phyloP scores from a whole-genome alignment of 2,329 filamentous ascomycete genomes.

The Westerdykella aurantiaca region DNA sequence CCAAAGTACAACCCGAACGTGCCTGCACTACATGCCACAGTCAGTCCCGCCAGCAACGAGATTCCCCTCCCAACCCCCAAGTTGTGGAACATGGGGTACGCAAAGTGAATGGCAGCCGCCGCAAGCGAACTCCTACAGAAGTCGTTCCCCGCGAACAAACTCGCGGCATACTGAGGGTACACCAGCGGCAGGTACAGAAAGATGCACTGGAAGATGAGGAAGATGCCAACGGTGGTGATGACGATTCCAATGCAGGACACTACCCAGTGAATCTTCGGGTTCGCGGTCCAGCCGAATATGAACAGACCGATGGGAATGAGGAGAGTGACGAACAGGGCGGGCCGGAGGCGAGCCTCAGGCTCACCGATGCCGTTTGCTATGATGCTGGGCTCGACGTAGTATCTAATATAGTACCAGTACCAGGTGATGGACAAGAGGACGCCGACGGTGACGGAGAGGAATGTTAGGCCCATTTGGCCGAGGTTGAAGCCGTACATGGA shows the following conservation, averaged over 20 bases:
- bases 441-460: conserved; percentile 73
- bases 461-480: conserved; percentile 72
- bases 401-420: conserved; percentile 71
- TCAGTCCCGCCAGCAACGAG: conserved; percentile 48
- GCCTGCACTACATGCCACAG: conserved; percentile 39
- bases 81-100: conserved; percentile 54
- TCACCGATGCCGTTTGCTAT: conserved; percentile 61
- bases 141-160: conserved; percentile 59
- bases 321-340: conserved; percentile 53
- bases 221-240: conserved; percentile 44
- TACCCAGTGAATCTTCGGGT: conserved; percentile 54
- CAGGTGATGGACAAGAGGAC: conserved; percentile 64
- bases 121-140: conserved; percentile 53
- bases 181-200: conserved; percentile 61
- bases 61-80: conserved; percentile 55
- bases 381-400: conserved; percentile 57
- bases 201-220: conserved; percentile 44
- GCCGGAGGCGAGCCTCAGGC: conserved; percentile 69
- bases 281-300: conserved; percentile 64
- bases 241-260: conserved; percentile 50
- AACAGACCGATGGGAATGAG: conserved; percentile 61
- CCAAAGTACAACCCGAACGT: conserved; percentile 54
- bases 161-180: conserved; percentile 46
- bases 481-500: conserved; percentile 71
- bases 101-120: conserved; percentile 56